Evolutionary conservation across 768 basidiomycete species (phyloP).

Genomic region (Tulasnella sp.): DNA sequence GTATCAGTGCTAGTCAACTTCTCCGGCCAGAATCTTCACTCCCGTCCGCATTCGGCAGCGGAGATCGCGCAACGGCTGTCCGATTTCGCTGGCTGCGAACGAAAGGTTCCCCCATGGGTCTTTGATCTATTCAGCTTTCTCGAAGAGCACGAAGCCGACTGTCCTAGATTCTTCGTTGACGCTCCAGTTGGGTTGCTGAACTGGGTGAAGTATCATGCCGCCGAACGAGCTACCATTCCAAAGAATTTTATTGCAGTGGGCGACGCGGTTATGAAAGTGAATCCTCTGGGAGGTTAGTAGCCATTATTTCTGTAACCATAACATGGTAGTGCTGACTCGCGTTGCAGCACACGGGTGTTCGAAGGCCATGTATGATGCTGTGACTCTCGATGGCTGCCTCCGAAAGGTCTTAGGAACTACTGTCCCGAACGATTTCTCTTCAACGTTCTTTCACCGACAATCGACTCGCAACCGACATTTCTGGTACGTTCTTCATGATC

Average conservation of each 20-base stretch:
- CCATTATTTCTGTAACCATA: conserved; percentile 5
- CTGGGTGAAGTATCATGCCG: conserved; percentile 6
- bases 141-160: conserved; percentile 9
- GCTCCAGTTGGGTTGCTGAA: conserved; percentile 1
- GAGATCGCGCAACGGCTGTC: background rate
- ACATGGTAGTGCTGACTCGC: background rate
- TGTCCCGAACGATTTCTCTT: background rate
- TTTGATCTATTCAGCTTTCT: conserved; percentile 4
- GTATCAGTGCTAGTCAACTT: background rate
- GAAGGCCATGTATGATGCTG: background rate
- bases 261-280: conserved; percentile 11
- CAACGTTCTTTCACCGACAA: background rate
- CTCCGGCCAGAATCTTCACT: background rate
- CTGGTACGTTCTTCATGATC: too few relatives aligned
- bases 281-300: conserved; percentile 1
- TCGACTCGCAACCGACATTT: background rate
- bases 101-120: background rate
- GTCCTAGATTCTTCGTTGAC: background rate
- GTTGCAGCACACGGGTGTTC: background rate
- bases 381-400: background rate
- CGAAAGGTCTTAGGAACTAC: background rate
- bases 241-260: conserved; percentile 6
- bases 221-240: background rate
- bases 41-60: background rate
- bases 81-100: background rate